Evolutionary conservation across 805 yeast species (phyloP).

Genomic region (Myxozyma udenii): DNA sequence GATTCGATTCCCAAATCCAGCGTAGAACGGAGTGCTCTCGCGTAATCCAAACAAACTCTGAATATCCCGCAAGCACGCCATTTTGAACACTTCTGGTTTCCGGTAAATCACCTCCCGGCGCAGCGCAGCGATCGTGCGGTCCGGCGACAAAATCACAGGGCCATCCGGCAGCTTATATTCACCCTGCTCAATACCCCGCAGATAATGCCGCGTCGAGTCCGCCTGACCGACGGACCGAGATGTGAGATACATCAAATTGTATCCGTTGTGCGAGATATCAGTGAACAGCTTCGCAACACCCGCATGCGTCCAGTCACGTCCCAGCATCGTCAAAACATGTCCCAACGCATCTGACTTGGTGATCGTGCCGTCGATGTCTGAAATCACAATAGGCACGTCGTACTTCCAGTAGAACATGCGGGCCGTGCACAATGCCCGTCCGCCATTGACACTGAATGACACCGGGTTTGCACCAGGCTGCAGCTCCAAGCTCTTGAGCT

Average conservation of each 20-base stretch:
- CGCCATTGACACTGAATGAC: slow-evolving; percentile 75
- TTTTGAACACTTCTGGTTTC: slow-evolving; percentile 97
- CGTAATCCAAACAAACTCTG: slow-evolving; percentile 57
- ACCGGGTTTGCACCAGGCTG: slow-evolving; percentile 76
- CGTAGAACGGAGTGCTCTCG: slow-evolving; percentile 62
- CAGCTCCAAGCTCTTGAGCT: slow-evolving; percentile 67
- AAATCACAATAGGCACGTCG: slow-evolving; percentile 84
- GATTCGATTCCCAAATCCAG: slow-evolving; percentile 95
- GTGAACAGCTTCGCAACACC: slow-evolving; percentile 90
- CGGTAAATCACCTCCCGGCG: slow-evolving; percentile 86
- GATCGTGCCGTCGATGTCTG: slow-evolving; percentile 97
- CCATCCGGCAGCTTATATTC: slow-evolving; percentile 68
- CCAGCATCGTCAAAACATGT: slow-evolving; percentile 87
- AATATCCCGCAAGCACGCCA: slow-evolving; percentile 91
- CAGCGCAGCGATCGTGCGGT: slow-evolving; percentile 92
- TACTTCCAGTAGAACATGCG: slow-evolving; percentile 80
- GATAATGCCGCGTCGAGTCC: slow-evolving; percentile 81
- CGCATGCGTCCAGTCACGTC: slow-evolving; percentile 96
- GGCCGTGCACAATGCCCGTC: slow-evolving; percentile 71
- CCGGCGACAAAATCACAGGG: slow-evolving; percentile 93
- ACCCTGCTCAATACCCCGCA: slow-evolving; percentile 75
- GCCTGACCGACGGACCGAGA: slow-evolving; percentile 96
- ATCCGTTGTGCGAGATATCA: slow-evolving; percentile 85
- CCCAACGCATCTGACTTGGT: slow-evolving; percentile 97
- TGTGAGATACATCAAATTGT: slow-evolving; percentile 87